Conservation (phyloP, 2,329 filamentous ascomycete genomes). For the Podosphaera xanthii region DNA sequence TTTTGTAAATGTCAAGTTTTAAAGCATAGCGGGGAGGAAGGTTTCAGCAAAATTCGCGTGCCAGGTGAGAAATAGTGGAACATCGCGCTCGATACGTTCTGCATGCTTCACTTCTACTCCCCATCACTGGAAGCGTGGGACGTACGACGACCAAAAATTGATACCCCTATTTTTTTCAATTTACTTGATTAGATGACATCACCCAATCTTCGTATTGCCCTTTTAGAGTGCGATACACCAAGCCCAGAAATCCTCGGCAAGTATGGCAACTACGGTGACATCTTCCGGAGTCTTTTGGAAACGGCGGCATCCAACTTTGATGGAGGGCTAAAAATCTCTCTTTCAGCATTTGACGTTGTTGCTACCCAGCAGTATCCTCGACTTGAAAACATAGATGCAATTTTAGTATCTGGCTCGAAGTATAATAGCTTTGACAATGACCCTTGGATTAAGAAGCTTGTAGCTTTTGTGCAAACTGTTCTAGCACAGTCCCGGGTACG, state of each 20-base stretch:
- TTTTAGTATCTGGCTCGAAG: conserved; percentile 59
- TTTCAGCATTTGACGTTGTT: conserved; percentile 47
- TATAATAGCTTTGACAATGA: conserved; percentile 51
- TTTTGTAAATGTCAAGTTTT: too few species aligned
- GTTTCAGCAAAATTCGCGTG: too few species aligned
- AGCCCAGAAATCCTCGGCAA: conserved; percentile 36
- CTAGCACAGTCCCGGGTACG: conserved; percentile 38
- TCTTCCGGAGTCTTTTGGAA: conserved; percentile 5
- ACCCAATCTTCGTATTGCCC: conserved; percentile 29
- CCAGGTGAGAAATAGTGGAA: too few species aligned
- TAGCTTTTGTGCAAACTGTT: conserved; percentile 39
- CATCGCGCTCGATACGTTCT: too few species aligned
- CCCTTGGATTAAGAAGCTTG: conserved; percentile 54
- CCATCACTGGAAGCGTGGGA: too few species aligned
- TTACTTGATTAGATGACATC: too few species aligned
- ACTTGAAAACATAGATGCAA: conserved; percentile 53
- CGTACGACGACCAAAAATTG: too few species aligned
- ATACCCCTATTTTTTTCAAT: too few species aligned
- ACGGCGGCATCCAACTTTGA: conserved; percentile 13
- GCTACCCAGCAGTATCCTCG: conserved; percentile 44
- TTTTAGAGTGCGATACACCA: conserved; percentile 74
- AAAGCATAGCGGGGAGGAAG: too few species aligned
- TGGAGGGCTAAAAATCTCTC: conserved; percentile 15
- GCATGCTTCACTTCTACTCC: too few species aligned
- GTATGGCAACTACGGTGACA: conserved; percentile 43